Conservation (phyloP, 164 flowering plant species). For the Piper betle region DNA sequence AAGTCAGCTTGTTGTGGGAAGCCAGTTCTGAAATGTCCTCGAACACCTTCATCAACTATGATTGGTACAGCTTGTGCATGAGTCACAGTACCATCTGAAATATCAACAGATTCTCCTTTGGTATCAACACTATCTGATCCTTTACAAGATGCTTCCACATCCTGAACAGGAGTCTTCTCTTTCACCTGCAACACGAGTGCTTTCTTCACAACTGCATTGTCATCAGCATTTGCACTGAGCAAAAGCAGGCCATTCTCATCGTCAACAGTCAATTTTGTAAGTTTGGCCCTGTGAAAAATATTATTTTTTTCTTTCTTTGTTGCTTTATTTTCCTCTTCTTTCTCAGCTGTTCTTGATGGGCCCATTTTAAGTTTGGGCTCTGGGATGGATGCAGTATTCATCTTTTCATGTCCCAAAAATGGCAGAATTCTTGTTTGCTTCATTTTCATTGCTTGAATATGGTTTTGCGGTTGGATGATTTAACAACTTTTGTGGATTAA, state of each 20-base stretch:
- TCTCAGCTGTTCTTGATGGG: constrained; percentile 18
- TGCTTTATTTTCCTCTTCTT: constrained; percentile 23
- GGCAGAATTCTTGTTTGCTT: constrained; percentile 57
- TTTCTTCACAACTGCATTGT: constrained; percentile 57
- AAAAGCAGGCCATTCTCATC: constrained; percentile 14
- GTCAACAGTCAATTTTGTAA: constrained; percentile 14
- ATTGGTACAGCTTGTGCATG: constrained; percentile 28
- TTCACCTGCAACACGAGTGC: constrained; percentile 62
- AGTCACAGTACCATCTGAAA: constrained; percentile 22
- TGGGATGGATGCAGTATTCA: constrained; percentile 67
- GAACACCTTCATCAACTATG: constrained; percentile 14
- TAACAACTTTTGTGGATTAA: constrained; percentile 29
- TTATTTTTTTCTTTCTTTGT: constrained; percentile 17
- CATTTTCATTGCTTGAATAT: constrained; percentile 39
- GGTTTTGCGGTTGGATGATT: constrained; percentile 27
- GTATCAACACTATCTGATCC: constrained; percentile 10
- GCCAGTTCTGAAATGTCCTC: constrained; percentile 14
- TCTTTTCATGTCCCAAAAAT: constrained; percentile 47
- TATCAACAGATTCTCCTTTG: constrained; percentile 11
- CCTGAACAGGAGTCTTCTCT: constrained; percentile 31
- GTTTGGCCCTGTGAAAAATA: constrained; percentile 18
- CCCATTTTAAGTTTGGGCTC: constrained; percentile 50
- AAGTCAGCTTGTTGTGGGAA: constrained; percentile 12
- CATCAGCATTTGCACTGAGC: constrained; percentile 29
- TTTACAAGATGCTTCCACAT: constrained; percentile 18